Evolutionary conservation across 2,329 filamentous ascomycete species (phyloP), one percentile per base, ranked within the genome.

Genomic region (Colletotrichum aenigma): DNA sequence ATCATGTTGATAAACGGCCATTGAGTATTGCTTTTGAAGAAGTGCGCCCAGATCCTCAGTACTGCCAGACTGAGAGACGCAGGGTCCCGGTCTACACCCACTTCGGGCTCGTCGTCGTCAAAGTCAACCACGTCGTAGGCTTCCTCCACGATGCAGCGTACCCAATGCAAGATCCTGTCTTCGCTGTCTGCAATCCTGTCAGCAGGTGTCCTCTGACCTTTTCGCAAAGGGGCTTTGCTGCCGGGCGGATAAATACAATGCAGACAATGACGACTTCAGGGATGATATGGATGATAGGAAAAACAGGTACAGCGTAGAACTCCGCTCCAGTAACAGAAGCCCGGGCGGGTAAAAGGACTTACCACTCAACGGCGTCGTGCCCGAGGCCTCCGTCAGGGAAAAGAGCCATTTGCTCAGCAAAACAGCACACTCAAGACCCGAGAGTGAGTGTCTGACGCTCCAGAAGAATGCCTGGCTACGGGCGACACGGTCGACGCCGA

Each of bases 371-470:
- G 81, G 81, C 10, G 70, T 71, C 9, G 74, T 58, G 7, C 64
- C n/a, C 3, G 77, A 36, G 1, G 80, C 77, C 13, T 72, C 76
- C 28, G 78, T 76, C 55, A 85, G 66, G 76, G 81, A 78, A 52
- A 81, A 74, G 60, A 88, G 81, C 87, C 87, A 89, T 75, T 91
- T 91, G 16, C 88, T 88, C 0, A 91, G 80, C 4, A 91, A 81
- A 0, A 91, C 86, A 0, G 88, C 89, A 24, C 89, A 91, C 77
- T 91, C 90, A 0, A 91, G 83, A 1, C 87, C 88, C 6, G 88
- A 89, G 0, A 91, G 83, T 0, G 89, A 89, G 68, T 91, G 89
- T n/a, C 90, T 85, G 4, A 90, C 89, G 6, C 88, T 90, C 89
- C 89, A 91, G 64, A 90, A 88, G 60, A 90, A 89, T 0, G 89